Evolutionary conservation across 2,329 filamentous ascomycete genomes (phyloP), one percentile per base, ranked within the genome.

Genomic region (Elsinoe perseae): DNA sequence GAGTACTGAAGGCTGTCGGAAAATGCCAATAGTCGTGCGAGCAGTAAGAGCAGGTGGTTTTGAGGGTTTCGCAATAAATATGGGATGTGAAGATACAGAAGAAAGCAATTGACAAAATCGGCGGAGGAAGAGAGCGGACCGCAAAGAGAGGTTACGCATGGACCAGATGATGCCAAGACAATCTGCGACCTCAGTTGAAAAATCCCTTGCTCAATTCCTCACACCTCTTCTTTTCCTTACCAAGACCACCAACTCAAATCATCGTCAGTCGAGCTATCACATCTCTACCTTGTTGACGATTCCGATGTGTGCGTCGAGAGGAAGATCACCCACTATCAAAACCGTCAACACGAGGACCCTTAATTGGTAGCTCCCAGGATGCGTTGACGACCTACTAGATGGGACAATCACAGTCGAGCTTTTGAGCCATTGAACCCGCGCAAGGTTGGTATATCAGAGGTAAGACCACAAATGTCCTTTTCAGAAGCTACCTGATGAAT

Each of bases 201-300:
- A 56, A 46, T 56, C 61, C 57, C 57, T 56, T 57, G 56, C 57
- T 52, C 59, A 56, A 21, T 56, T 50, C 58, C 56, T 25, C 32
- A 56, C 66, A 68, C 67, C 68, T 67, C 69, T 71, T 71, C 69
- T 68, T 68, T 68, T 67, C 64, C 66, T 73, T 72, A 71, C 66
- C 74, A 78, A 80, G 83, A 86, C 83, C 83, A 82, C 79, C 78
- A 78, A 83, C 79, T 86, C 83, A 86, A 86, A 86, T 85, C 80
- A 83, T 83, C 80, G 79, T 77, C 81, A 80, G 79, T 76, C 78
- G 70, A 77, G 77, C 65, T 62, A 66, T 61, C 61, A 59, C 63
- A 64, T 68, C 65, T 68, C 74, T 65, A 83, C 78, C 81, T 79
- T 77, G 77, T 80, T 85, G 82, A 77, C 78, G 81, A 85, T 77